Percentiles rank a stretch among this genome's conserved stretches.
These are phyloP conservation scores for Cokeromyces recurvatus DNA, from an alignment of 371 early-diverging fungal genomes.

Conservation along the genomic window DNA sequence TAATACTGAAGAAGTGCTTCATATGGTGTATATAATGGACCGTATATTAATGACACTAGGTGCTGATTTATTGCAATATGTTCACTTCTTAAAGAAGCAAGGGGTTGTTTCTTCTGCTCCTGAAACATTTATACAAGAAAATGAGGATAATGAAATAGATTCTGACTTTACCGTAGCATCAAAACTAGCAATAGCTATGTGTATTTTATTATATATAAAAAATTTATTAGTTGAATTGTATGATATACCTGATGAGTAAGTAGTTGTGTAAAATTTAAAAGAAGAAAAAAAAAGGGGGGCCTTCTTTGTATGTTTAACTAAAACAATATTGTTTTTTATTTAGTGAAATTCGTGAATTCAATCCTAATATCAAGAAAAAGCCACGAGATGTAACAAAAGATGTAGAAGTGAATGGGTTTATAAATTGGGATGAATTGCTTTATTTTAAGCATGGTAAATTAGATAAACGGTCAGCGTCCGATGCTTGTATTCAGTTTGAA, in stretches of 20 bases:
- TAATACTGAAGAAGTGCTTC: constrained; percentile 75
- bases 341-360: constrained; percentile 18
- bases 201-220: constrained; percentile 58
- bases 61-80: constrained; percentile 47
- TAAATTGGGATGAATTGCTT: constrained; percentile 22
- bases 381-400: constrained; percentile 16
- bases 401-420: constrained; percentile 3
- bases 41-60: constrained; percentile 67
- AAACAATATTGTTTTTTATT: not conserved
- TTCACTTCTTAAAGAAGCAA: constrained; percentile 31
- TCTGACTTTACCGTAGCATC: constrained; percentile 23
- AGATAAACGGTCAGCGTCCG: constrained; percentile 7
- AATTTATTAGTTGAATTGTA: constrained; percentile 58
- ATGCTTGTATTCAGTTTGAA: constrained; percentile 26
- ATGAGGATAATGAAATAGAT: constrained; percentile 3
- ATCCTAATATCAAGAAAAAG: constrained; percentile 7
- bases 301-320: no score
- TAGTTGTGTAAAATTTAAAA: not conserved
- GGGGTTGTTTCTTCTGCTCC: no score
- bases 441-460: constrained; percentile 12
- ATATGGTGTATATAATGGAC: constrained; percentile 63
- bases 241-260: constrained; percentile 60
- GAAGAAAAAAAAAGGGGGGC: no score
- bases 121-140: constrained; percentile 2
- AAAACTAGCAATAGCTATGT: constrained; percentile 40